A percentile compares a stretch with the other conserved stretches of the same genome.
These are phyloP conservation scores for Globisporangium okanoganense DNA, from an alignment of 352 stramenopile genomes.

Conservation along the genomic window DNA sequence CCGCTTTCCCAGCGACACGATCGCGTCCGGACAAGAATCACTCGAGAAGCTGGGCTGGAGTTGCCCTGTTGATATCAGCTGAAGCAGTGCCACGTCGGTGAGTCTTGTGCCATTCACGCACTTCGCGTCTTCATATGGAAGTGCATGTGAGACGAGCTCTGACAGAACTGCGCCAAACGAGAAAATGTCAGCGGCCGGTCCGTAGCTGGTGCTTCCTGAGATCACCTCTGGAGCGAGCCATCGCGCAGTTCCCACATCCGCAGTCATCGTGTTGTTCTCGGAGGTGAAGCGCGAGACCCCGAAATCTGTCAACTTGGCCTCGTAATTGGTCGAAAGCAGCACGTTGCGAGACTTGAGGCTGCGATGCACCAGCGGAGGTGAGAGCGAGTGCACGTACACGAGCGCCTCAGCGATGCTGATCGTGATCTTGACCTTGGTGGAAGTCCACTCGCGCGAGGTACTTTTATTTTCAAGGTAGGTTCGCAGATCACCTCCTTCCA, in stretches of 20 bases:
- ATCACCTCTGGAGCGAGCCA: constrained; percentile 45
- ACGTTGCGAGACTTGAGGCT: constrained; percentile 41
- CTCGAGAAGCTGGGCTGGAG: constrained; percentile 24
- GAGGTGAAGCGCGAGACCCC: constrained; percentile 42
- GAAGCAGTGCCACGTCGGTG: constrained; percentile 32
- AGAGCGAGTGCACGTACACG: constrained; percentile 43
- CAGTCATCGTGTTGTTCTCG: constrained; percentile 46
- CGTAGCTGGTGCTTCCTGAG: constrained; percentile 22
- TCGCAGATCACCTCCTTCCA: constrained; percentile 47
- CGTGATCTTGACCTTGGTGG: constrained; percentile 9
- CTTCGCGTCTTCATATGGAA: constrained; percentile 33
- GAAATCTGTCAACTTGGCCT: constrained; percentile 59
- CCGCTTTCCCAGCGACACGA: background rate
- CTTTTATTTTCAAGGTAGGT: constrained; percentile 24
- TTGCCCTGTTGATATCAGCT: constrained; percentile 27
- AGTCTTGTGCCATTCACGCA: constrained; percentile 19
- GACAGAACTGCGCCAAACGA: constrained; percentile 37
- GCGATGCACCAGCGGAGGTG: constrained; percentile 29
- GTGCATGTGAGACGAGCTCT: constrained; percentile 37
- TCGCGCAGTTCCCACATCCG: constrained; percentile 13
- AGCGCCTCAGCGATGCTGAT: constrained; percentile 27
- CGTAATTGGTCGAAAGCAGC: constrained; percentile 15
- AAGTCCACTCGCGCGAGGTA: background rate
- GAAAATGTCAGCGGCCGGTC: constrained; percentile 30
- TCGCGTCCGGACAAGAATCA: background rate